Conservation (phyloP, 1,284 basidiomycete species). For the Athelia psychrophila region DNA sequence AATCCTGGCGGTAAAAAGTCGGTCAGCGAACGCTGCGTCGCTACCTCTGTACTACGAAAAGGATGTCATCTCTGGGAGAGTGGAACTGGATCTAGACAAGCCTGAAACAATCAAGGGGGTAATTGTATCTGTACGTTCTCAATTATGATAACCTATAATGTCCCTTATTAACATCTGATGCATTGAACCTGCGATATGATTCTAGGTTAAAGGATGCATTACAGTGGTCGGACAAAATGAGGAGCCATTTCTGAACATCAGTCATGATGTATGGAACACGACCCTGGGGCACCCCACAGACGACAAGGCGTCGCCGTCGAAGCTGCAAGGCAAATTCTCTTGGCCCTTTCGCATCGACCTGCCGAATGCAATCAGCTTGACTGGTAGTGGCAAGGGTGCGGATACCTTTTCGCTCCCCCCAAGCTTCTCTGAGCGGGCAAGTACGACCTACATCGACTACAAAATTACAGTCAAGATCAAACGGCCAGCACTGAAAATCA, state of each 20-base stretch:
- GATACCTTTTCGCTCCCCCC: constrained; percentile 39
- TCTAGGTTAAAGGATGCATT: constrained; percentile 36
- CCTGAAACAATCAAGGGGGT: constrained; percentile 43
- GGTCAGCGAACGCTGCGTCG: constrained; percentile 27
- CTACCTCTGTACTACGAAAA: constrained; percentile 41
- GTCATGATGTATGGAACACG: not conserved
- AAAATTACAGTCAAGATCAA: constrained; percentile 43
- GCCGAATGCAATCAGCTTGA: constrained; percentile 35
- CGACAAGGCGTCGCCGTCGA: constrained; percentile 34
- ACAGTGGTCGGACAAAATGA: constrained; percentile 44
- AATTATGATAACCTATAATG: not conserved
- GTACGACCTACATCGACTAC: constrained; percentile 47
- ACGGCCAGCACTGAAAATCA: constrained; percentile 39
- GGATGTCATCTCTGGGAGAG: constrained; percentile 40
- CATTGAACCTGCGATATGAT: too few relatives aligned
- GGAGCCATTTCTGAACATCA: constrained; percentile 13
- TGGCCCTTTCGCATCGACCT: constrained; percentile 40
- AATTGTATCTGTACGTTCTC: constrained; percentile 35
- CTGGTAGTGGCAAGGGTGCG: constrained; percentile 15
- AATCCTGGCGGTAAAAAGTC: constrained; percentile 36
- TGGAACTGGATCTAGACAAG: constrained; percentile 43
- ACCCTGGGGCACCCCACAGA: constrained; percentile 38
- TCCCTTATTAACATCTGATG: too few relatives aligned
- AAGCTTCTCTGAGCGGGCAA: constrained; percentile 41
- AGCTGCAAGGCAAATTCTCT: constrained; percentile 38